Percentiles rank a stretch among this genome's conserved stretches.
Conservation (phyloP, 805 yeast genomes). For the Saitoella complicata region DNA sequence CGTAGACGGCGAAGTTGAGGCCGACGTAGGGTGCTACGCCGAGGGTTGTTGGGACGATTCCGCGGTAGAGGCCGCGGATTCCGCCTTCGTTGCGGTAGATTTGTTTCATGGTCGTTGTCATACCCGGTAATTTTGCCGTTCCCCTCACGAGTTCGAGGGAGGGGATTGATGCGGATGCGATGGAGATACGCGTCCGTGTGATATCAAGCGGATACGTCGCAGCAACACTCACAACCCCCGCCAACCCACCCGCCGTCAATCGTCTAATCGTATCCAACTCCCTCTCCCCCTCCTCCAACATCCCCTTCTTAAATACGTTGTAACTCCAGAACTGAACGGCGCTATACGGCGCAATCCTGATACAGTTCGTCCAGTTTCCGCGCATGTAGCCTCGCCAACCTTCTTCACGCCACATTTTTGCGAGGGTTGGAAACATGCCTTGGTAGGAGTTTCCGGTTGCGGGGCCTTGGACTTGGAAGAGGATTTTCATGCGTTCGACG, state of each 20-base stretch:
- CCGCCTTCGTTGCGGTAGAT: slow-evolving; percentile 77
- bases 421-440: slow-evolving; percentile 65
- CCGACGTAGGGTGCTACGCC: slow-evolving; percentile 97
- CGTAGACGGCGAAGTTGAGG: slow-evolving; percentile 79
- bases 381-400: slow-evolving; percentile 82
- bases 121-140: slow-evolving; percentile 41
- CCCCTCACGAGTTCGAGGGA: slow-evolving; percentile 10
- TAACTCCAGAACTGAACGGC: slow-evolving; percentile 87
- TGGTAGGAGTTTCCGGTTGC: slow-evolving; percentile 29
- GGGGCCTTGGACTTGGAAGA: slow-evolving; percentile 74
- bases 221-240: slow-evolving; percentile 64
- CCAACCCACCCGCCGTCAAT: slow-evolving; percentile 59
- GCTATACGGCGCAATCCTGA: slow-evolving; percentile 81
- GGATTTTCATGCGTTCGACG: slow-evolving; percentile 81
- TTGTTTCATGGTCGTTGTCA: slow-evolving; percentile 35
- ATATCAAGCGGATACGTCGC: slow-evolving; percentile 87
- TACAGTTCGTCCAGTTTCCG: slow-evolving; percentile 81
- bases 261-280: slow-evolving; percentile 41
- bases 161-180: slow-evolving; percentile 61
- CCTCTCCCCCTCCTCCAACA: slow-evolving; percentile 11
- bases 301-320: slow-evolving; percentile 32
- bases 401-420: slow-evolving; percentile 71
- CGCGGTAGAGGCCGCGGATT: slow-evolving; percentile 56
- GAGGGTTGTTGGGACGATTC: slow-evolving; percentile 74
- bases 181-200: slow-evolving; percentile 73